These are phyloP conservation scores for Cladosporium sp. DNA, from an alignment of 2,329 filamentous ascomycete species.

Conservation along the genomic window DNA sequence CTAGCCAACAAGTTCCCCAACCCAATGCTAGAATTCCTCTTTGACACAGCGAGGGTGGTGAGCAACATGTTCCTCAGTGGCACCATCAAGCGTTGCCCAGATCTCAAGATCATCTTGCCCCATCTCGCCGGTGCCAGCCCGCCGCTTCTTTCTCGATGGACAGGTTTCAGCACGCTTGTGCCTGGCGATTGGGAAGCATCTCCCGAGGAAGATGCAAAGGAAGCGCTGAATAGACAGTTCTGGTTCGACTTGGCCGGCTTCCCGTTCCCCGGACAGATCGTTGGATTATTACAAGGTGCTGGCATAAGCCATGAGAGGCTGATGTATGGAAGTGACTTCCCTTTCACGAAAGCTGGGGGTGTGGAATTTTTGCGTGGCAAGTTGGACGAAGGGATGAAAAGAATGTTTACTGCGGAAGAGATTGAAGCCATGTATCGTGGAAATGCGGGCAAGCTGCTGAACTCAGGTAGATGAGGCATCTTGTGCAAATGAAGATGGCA, in stretches of 20 bases:
- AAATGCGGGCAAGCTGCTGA: conserved; percentile 41
- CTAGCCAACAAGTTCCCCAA: conserved; percentile 42
- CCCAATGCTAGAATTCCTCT: conserved; percentile 54
- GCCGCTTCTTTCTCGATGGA: conserved; percentile 47
- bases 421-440: conserved; percentile 40
- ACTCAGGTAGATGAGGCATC: not conserved
- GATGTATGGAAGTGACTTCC: conserved; percentile 57
- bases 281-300: conserved; percentile 45
- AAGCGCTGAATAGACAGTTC: conserved; percentile 43
- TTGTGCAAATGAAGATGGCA: not conserved
- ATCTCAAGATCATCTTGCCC: conserved; percentile 51
- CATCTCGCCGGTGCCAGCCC: conserved; percentile 51
- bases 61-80: conserved; percentile 52
- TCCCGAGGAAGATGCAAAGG: conserved; percentile 32
- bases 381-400: conserved; percentile 45
- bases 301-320: conserved; percentile 45
- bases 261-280: conserved; percentile 52
- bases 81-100: conserved; percentile 47
- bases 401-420: conserved; percentile 39
- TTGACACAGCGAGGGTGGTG: conserved; percentile 53
- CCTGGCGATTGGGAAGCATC: conserved; percentile 36
- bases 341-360: conserved; percentile 46
- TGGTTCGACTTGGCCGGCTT: conserved; percentile 57
- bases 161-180: conserved; percentile 41
- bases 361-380: conserved; percentile 41